Evolutionary conservation across 345 rosid species (phyloP), one percentile per base, ranked within the genome.

Genomic region (Noccaea caerulescens): DNA sequence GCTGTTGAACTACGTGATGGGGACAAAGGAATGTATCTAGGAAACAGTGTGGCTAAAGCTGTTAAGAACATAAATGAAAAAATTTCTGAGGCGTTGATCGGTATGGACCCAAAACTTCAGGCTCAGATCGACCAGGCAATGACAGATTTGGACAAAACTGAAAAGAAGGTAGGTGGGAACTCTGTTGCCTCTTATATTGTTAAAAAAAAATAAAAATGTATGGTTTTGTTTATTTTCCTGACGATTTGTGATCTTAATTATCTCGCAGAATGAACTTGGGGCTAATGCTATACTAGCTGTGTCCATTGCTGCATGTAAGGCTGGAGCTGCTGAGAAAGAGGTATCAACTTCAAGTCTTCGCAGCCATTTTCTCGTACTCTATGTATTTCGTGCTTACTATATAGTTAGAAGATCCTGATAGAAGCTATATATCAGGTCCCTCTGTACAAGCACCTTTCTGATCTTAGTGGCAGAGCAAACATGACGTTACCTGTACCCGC

Each of bases 301-400:
- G 51, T 89, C 99, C 37, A 84, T 94, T 54, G 98, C 99, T 81
- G 99, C 98, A 52, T 94, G 99, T 81, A 94, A 88, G 78, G 99
- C 99, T 78, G 99, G 99, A 52, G 99, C 99, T 77, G 99, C 97
- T 73, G 96, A 87, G 83, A 94, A 87, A 76, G 98, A 92, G 93
- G 97, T 79, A 81, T 49, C 66, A 51, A 53, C 8, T 60, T 49
- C 66, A 51, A 53, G 10, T 60, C 55, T 39, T 71, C 18, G 41
- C n/a, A 42, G 20, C 43, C 39, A 23, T 14, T 23, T 51, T 69
- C 49, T 52, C 36, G 13, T 39, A 18, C 50, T 20, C 34, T 18
- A 11, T 66, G 7, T 33, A 10, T 30, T 44, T 39, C 1, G n/a
- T 61, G 59, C 45, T 39, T 69, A 46, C 10, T 34, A 36, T 34